Evolutionary conservation across 1,284 basidiomycete genomes (phyloP), one percentile per base, ranked within the genome.

Genomic region (Pyrrhoderma noxium): DNA sequence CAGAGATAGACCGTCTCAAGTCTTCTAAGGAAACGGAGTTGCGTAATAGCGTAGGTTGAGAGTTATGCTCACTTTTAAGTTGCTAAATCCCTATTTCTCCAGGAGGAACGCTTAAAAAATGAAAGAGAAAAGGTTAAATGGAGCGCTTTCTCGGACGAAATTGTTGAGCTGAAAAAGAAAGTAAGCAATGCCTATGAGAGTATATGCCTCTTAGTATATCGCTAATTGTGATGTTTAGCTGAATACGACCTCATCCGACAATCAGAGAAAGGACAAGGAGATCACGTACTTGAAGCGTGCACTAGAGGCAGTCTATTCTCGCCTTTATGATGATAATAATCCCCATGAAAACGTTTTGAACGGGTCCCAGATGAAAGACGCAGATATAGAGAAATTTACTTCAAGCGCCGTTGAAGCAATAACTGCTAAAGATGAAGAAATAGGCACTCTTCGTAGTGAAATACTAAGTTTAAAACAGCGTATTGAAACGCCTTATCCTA

Each of bases 251-350:
- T 82, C 85, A 47, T 64, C 63, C 3, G 60, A 65, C 1, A 45
- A 81, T 1, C 66, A 67, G 9, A 67, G 74, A 50, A 85, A 81
- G 60, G 79, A 85, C 56, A 89, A 89, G 60, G 87, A 91, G 56
- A 75, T 86, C 47, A 61, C 77, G 1, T 89, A 85, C 60, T 73
- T 93, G 44, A 91, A 92, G 61, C 82, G 85, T 13, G 87, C 89
- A 11, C 70, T 95, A 38, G 88, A 92, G 64, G 85, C 87, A 5
- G 85, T 94, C 5, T 89, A 89, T 64, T 84, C 82, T 16, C 77
- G 87, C 14, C 85, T 93, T 63, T 65, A 72, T 38, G 71, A 76
- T 58, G 72, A 77, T 58, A 66, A 73, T 51, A 73, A 78, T 51
- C 73, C 76, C 46, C 65, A 58, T 47, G 69, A 69, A 41, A 71